Base-by-base conservation (phyloP, 2,329 filamentous ascomycete species). In the Atkinsonella texensis region DNA sequence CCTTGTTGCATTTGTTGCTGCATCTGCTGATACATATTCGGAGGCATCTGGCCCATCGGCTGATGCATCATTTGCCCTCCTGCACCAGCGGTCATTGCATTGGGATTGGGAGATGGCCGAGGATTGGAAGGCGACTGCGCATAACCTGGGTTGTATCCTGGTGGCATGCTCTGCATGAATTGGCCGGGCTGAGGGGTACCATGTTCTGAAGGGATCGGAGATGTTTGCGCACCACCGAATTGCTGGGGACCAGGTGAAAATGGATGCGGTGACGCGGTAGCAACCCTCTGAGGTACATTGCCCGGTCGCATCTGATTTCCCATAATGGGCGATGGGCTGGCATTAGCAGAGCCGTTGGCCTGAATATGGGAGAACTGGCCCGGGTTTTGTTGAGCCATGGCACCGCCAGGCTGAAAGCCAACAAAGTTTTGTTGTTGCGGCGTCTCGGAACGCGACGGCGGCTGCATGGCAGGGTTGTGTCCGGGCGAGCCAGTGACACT, bases 321-420 rank as follows among this genome's bases (percentile, higher is more conserved):
- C 81, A 96, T 89, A 56, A 94, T 91, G 31, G 93, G 93, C 7
- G 93, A 97, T 11, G 91, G 91, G 40, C 89, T 95, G 55, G 88
- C 85, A 66, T 89, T 93, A 48, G 82, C 78, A 3, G 89, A 89
- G 49, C 84, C 84, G 61, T 87, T 85, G 58, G 85, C 81, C 62
- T 89, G 86, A 51, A 95, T 77, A 70, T 95, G 90, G 55, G 88
- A 82, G 65, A 91, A 95, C 62, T 85, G 84, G 42, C 73, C 71
- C 49, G 81, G 77, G 57, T 79, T 79, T 63, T 79, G 80, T 61
- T 76, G 78, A 47, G 75, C 74, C 66, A 83, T 82, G 56, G 73
- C 71, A 61, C 78, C 72, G 60, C 78, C 79, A 54, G 75, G 77
- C 63, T 84, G 86, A 66, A 84, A 91, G 57, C 81, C 81, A 31